Conservation (phyloP, 768 basidiomycete genomes). For the Leccinum disarticulatum region DNA sequence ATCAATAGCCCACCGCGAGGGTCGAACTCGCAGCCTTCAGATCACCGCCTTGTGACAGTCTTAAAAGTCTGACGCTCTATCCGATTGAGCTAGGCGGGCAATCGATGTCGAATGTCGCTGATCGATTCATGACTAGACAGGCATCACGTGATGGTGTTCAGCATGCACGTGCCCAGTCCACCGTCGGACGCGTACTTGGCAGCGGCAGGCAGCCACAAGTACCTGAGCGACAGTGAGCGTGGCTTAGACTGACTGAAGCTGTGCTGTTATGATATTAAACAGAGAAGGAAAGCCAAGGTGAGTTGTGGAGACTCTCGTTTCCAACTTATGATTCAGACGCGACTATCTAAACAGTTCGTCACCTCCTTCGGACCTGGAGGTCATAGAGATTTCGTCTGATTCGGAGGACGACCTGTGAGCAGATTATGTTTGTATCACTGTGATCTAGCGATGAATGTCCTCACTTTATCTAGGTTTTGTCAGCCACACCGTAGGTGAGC, state of each 20-base stretch:
- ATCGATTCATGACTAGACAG: slow-evolving; percentile 30
- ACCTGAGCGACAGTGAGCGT: no score
- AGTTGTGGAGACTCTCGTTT: slow-evolving; percentile 5
- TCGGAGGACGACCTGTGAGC: slow-evolving; percentile 42
- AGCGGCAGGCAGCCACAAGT: no score
- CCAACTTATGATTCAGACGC: neutral
- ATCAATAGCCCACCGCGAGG: slow-evolving; percentile 73
- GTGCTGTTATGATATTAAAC: slow-evolving; percentile 38
- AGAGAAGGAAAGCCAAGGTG: slow-evolving; percentile 46
- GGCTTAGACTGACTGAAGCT: neutral
- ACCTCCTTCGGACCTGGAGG: slow-evolving; percentile 20
- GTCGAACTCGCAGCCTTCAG: slow-evolving; percentile 87
- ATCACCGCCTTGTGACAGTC: slow-evolving; percentile 47
- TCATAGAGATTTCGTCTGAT: slow-evolving; percentile 58
- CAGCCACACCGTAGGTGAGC: slow-evolving; percentile 14
- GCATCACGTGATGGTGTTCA: slow-evolving; percentile 17
- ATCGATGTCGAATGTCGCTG: slow-evolving; percentile 17
- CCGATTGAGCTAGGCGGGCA: slow-evolving; percentile 67
- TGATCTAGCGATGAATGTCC: neutral
- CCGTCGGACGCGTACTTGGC: slow-evolving; percentile 5
- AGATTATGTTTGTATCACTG: neutral
- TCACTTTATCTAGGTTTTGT: slow-evolving; percentile 8
- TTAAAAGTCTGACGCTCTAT: slow-evolving; percentile 68
- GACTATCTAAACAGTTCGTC: neutral
- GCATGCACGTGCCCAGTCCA: slow-evolving; percentile 15